These are phyloP conservation scores for Poa annua DNA, from an alignment of 176 grass and related monocot species.

Conservation along the genomic window DNA sequence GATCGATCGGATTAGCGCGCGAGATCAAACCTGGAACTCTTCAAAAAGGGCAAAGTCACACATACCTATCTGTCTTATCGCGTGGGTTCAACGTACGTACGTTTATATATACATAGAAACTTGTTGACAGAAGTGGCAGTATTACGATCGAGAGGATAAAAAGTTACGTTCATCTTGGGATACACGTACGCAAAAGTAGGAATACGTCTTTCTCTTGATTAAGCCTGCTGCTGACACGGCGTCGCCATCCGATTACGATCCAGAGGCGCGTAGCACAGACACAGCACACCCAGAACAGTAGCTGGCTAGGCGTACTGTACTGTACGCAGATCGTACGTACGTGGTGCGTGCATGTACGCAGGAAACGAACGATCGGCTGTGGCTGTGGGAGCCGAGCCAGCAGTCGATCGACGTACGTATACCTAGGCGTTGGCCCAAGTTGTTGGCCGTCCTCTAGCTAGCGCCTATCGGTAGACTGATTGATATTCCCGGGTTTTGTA, in stretches of 20 bases:
- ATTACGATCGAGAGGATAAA: not conserved
- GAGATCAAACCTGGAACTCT: slow-evolving; percentile 7
- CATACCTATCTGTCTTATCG: not conserved
- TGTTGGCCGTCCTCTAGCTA: not conserved
- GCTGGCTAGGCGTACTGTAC: not conserved
- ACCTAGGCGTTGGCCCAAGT: not conserved
- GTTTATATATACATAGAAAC: too few species aligned
- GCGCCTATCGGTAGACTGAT: too few species aligned
- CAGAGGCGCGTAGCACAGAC: not conserved
- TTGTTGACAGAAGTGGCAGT: not conserved
- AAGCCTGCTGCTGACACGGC: not conserved
- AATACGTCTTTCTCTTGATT: not conserved
- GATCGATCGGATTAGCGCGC: not conserved
- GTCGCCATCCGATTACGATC: slow-evolving; percentile 51
- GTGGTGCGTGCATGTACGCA: too few species aligned
- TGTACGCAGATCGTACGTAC: too few species aligned
- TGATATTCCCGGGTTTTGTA: not conserved
- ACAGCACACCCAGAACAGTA: not conserved
- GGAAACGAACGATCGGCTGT: too few species aligned
- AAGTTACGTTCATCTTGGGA: not conserved
- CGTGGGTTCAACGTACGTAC: not conserved
- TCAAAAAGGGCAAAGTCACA: not conserved
- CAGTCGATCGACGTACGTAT: not conserved
- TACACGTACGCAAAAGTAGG: not conserved
- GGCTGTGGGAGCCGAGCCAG: too few species aligned